phyloP scores from a whole-genome alignment of 495 filamentous ascomycete genomes.

The Venustampulla echinocandica region DNA sequence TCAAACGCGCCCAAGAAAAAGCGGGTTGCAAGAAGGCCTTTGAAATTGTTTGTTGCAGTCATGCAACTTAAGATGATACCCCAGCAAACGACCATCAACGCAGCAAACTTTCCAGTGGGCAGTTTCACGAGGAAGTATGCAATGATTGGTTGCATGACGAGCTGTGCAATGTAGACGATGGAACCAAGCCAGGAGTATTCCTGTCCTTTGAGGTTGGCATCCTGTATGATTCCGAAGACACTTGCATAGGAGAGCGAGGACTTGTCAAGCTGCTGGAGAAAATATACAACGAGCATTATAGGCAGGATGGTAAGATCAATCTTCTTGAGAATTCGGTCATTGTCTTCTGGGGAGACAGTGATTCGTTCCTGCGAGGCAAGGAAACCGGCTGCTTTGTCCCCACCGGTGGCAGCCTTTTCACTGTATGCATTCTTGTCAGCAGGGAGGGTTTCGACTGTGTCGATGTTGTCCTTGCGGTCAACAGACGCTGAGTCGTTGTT shows the following conservation, averaged over 20 bases:
- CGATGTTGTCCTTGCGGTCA: conserved; percentile 25
- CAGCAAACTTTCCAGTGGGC: conserved; percentile 53
- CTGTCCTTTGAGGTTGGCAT: conserved; percentile 31
- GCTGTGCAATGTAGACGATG: conserved; percentile 58
- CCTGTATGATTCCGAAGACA: conserved; percentile 50
- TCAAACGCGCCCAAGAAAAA: conserved; percentile 58
- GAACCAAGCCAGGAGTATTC: conserved; percentile 49
- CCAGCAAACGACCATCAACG: conserved; percentile 51
- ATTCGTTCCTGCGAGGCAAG: conserved; percentile 34
- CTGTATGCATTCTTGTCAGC: background rate
- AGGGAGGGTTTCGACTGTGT: conserved; percentile 9
- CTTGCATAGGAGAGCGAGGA: conserved; percentile 55
- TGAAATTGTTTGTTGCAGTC: conserved; percentile 35
- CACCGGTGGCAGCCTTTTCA: conserved; percentile 16
- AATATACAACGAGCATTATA: conserved; percentile 50
- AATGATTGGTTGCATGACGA: conserved; percentile 58
- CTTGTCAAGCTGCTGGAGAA: conserved; percentile 58
- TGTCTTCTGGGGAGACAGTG: conserved; percentile 34
- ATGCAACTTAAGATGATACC: conserved; percentile 47
- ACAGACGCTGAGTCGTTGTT: too few species aligned
- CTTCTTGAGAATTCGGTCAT: conserved; percentile 20
- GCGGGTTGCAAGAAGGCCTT: conserved; percentile 48
- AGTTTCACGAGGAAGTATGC: conserved; percentile 51
- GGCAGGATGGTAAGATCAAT: conserved; percentile 8
- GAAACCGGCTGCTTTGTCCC: conserved; percentile 38